These are phyloP conservation scores for Thelonectria rubi DNA, from an alignment of 2,329 filamentous ascomycete genomes.

Conservation along the genomic window DNA sequence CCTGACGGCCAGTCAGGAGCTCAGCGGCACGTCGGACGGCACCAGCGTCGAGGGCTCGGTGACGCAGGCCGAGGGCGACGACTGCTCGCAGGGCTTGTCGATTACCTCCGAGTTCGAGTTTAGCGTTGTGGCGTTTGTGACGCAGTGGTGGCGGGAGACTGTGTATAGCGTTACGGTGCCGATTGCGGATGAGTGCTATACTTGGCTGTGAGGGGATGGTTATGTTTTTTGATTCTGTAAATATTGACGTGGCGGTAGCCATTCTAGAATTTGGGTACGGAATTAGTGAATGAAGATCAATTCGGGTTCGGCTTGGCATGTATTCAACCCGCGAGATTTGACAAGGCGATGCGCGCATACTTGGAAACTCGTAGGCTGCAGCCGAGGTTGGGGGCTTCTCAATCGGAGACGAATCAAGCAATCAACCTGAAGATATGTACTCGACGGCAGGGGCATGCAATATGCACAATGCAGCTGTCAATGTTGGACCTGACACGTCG, in stretches of 20 bases:
- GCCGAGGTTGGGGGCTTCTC: too few species aligned
- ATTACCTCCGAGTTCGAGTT: slow-evolving; percentile 42
- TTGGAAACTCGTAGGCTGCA: too few species aligned
- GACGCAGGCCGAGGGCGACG: slow-evolving; percentile 28
- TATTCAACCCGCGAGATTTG: too few species aligned
- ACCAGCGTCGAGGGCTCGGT: slow-evolving; percentile 1
- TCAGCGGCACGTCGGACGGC: slow-evolving; percentile 26
- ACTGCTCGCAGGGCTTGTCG: slow-evolving; percentile 38
- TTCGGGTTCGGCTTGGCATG: too few species aligned
- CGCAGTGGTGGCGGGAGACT: slow-evolving; percentile 39
- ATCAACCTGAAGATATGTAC: too few species aligned
- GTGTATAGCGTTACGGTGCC: slow-evolving; percentile 34
- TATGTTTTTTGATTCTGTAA: background rate
- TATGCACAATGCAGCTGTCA: too few species aligned
- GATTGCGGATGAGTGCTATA: slow-evolving; percentile 30
- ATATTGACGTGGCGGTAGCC: background rate
- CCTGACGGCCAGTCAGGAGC: slow-evolving; percentile 40
- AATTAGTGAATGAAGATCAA: too few species aligned
- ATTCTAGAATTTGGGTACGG: too few species aligned
- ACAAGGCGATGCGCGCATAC: too few species aligned
- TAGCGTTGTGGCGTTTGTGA: slow-evolving; percentile 40
- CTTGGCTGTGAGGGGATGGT: slow-evolving; percentile 20
- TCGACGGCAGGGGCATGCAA: too few species aligned
- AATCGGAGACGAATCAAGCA: too few species aligned
- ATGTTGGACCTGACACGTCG: too few species aligned